Base-by-base conservation (phyloP, 208 protist species). In the Crithidia brevicula region DNA sequence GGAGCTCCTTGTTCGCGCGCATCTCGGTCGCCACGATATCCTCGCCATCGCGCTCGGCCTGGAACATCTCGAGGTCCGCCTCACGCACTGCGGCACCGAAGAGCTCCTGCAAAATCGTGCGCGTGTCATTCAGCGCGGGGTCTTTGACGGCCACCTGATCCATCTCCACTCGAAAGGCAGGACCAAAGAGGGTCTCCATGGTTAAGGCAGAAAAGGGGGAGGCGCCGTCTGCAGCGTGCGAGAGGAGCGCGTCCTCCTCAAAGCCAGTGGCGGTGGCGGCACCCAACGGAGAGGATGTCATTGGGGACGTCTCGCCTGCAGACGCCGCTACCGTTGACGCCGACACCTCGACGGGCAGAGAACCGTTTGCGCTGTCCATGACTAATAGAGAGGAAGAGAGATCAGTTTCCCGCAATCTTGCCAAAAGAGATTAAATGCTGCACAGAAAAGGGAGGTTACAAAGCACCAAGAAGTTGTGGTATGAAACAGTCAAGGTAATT, bases 61-160 rank as follows among this genome's bases (percentile, higher is more conserved):
- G 22, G 42, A 73, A 60, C 8, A 86, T 46, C 31, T 85, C 58
- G 4, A 94, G 40, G 62, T 92, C 85, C 3, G 74, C 73, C 53
- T 89, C 83, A 43, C 53, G 52, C 28, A 91, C 64, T 45, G 28
- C 64, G 5, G 38, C 42, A 25, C 89, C 85, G 56, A 95, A 95
- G 23, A 89, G 50, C 4, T 67, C 59, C 43, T 59, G 56, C 20
- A 95, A 69, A 27, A 93, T 79, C n/a, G 51, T 67, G 7, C 82
- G 82, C 30, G 84, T 89, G 49, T 93, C 86, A 5, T 91, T 47
- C 22, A 95, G 40, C 22, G 59, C 72, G 1, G 89, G 89, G 57
- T 92, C 86, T 25, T 76, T 64, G 2, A 70, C 57, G 9, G 67
- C 60, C 27, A 27, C 16, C 2, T 15, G 30, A 23, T 72, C 63